phyloP scores from a whole-genome alignment of 805 yeast species.

The Ogataea henricii region DNA sequence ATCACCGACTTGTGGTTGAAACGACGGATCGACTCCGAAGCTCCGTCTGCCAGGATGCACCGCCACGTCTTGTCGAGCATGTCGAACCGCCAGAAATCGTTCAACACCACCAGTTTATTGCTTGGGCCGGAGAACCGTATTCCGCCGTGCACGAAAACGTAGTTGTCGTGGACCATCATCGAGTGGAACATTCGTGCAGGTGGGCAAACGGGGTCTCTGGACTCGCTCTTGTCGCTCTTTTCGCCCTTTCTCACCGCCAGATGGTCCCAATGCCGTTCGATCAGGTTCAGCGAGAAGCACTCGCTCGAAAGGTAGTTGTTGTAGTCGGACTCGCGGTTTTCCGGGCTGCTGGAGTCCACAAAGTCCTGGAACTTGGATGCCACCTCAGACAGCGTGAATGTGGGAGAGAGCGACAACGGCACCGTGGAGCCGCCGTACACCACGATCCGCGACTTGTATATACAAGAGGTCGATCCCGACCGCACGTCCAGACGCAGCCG shows the following conservation, averaged over 20 bases:
- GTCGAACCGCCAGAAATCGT: conserved; percentile 73
- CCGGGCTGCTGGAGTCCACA: conserved; percentile 3
- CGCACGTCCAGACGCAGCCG: conserved; percentile 58
- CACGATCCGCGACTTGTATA: conserved; percentile 60
- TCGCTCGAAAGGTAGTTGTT: conserved; percentile 58
- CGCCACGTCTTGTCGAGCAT: conserved; percentile 55
- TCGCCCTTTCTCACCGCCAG: conserved; percentile 35
- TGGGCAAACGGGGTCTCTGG: conserved; percentile 30
- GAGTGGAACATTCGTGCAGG: conserved; percentile 61
- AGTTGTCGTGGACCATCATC: conserved; percentile 49
- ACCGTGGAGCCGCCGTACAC: conserved; percentile 70
- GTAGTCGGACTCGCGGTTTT: conserved; percentile 19
- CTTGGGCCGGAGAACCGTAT: conserved; percentile 42
- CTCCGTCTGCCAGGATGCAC: conserved; percentile 44
- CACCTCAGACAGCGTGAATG: conserved; percentile 42
- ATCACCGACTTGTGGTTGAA: conserved; percentile 55
- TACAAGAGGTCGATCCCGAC: conserved; percentile 65
- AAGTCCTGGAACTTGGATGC: conserved; percentile 36
- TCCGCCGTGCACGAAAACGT: conserved; percentile 68
- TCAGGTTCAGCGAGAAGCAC: conserved; percentile 58
- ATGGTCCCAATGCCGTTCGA: conserved; percentile 57
- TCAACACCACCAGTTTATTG: conserved; percentile 46
- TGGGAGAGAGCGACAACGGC: conserved; percentile 49
- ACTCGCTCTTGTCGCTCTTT: conserved; percentile 4
- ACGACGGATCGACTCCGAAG: conserved; percentile 34